Base-by-base conservation (phyloP, 805 yeast species). In the Yarrowia sp. region DNA sequence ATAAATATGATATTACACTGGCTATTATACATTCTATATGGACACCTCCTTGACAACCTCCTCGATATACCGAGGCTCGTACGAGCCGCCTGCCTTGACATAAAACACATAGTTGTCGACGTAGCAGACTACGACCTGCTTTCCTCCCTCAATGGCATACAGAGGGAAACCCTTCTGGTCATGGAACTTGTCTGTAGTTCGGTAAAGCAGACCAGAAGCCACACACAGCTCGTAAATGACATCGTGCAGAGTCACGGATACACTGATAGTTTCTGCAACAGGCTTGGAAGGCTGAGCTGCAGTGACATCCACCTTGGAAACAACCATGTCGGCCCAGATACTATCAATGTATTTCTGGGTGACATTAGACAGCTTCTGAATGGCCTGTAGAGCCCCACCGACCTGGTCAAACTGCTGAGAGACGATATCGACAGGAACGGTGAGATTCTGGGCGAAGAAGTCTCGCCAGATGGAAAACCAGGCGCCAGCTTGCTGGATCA, bases 31-130 rank as follows among this genome's bases (percentile, higher is more conserved):
- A 27, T 9, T 27, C 29, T 27, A 27, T 27, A 24, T 25, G 32
- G 33, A 6, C 16, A 55, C 61, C 22, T 36, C 27, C 29, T 39
- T 55, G n/a, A 55, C 38, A 10, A 55, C 47, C 35, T 55, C 61
- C 22, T 55, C 61, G 14, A 55, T 55, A 13, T 38, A 55, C n/a
- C 47, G 36, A 19, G 61, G 61, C 25, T 38, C 36, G 14, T 27
- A 55, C 7, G 18, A 4, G 7, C 13, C 38, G 7, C 27, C 63
- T 6, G 63, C 61, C 35, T 73, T 71, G 14, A 82, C 68, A 81
- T 83, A 90, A 22, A 90, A 66, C 1, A 88, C 85, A 66, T 90
- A 92, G 46, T 85, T 84, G 33, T 80, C 80, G 6, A 88, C 77
- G 65, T 81, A 88, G 14, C 81, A 76, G 36, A 66, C 13, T 38